Base-by-base conservation (phyloP, 176 grass and related monocot genomes). In the Aegilops umbellulata region DNA sequence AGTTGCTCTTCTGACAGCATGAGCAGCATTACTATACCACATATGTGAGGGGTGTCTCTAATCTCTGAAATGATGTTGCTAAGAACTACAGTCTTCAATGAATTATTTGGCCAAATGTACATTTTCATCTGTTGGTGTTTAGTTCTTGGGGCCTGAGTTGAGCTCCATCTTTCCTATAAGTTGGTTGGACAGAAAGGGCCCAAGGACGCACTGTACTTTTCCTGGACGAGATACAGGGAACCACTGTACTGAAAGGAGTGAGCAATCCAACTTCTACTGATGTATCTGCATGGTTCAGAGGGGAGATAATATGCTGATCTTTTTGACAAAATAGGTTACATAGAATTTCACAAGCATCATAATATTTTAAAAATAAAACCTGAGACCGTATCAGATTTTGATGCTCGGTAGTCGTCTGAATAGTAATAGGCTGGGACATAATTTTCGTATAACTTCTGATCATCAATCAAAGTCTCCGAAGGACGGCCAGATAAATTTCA, bases 121-220 rank as follows among this genome's bases (percentile, higher is more conserved):
- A 49, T 51, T 30, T 27, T 78, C 77, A 5, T 78, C 68, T 10
- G 19, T 3, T 47, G 2, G 13, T 15, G 20, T 79, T 83, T 2
- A 79, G 55, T 65, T 83, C n/a, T 39, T 26, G 16, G 32, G 35
- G 14, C 12, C 47, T 4, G 7, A 5, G 78, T 87, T 8, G 0
- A 20, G 51, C 51, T 78, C 0, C 8, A 7, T 13, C 11, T 79
- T 70, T 86, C 42, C 53, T 83, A 55, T 20, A 38, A 22, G 74
- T 78, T 82, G 30, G 65, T 83, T 90, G 80, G 74, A 73, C 74
- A 74, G 57, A 87, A 87, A 83, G 41, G 89, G 32, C 49, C 60
- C 27, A 83, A 22, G 8, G 15, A 46, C 42, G 38, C 30, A 42
- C 24, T 26, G 30, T 67, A 38, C 39, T 20, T 19, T 4, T 77